These are phyloP conservation scores for Baorangia bicolor DNA, from an alignment of 768 basidiomycete species.

Conservation along the genomic window DNA sequence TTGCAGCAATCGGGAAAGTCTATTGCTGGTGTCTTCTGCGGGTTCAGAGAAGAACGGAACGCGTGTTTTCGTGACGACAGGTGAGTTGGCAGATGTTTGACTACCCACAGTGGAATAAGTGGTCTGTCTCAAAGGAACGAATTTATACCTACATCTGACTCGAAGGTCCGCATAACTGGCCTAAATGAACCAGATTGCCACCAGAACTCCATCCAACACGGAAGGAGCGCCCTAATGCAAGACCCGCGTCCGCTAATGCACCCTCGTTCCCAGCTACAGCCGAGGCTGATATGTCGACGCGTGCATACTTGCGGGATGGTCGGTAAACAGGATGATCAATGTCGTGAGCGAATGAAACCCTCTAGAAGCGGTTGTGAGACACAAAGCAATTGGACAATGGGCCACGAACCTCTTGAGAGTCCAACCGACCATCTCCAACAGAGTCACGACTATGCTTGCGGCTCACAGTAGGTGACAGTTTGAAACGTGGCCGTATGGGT, in stretches of 20 bases:
- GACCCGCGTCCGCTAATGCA: conserved; percentile 73
- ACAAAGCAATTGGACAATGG: background rate
- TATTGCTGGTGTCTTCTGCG: conserved; percentile 34
- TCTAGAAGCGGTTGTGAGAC: conserved; percentile 40
- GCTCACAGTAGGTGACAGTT: conserved; percentile 41
- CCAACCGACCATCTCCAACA: conserved; percentile 66
- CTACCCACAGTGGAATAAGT: conserved; percentile 32
- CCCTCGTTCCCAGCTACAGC: conserved; percentile 63
- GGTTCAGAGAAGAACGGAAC: conserved; percentile 41
- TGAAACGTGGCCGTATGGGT: conserved; percentile 35
- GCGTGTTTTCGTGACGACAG: conserved; percentile 51
- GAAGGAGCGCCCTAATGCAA: conserved; percentile 84
- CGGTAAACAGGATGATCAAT: conserved; percentile 64
- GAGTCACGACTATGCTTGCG: conserved; percentile 80
- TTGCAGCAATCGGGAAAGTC: conserved; percentile 64
- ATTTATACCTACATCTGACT: conserved; percentile 48
- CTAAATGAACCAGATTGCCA: conserved; percentile 73
- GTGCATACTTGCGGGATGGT: conserved; percentile 78
- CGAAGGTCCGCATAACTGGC: conserved; percentile 63
- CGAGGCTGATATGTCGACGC: conserved; percentile 68
- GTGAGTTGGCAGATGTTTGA: conserved; percentile 59
- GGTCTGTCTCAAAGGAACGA: background rate
- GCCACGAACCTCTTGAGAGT: conserved; percentile 57
- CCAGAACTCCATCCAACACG: conserved; percentile 88
- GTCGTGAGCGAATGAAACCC: conserved; percentile 76